These are phyloP conservation scores for Tausonia pullulans DNA, from an alignment of 1,284 basidiomycete genomes.

Conservation along the genomic window DNA sequence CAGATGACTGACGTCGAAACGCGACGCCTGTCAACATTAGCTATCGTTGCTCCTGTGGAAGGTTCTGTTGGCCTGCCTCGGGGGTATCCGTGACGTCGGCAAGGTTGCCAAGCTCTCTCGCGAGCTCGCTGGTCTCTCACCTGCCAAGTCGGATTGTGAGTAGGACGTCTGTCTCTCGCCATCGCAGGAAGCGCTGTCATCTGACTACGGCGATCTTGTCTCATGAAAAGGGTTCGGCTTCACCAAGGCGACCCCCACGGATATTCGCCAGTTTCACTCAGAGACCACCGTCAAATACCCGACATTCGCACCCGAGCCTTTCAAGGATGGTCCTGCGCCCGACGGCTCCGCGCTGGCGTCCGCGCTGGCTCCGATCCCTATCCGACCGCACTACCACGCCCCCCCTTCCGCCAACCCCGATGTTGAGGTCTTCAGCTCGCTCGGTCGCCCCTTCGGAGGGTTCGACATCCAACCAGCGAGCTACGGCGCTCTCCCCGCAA, in stretches of 20 bases:
- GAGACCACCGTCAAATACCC: conserved; percentile 91
- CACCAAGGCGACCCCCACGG: conserved; percentile 76
- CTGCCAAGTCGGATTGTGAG: conserved; percentile 52
- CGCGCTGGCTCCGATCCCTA: conserved; percentile 79
- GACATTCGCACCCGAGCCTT: conserved; percentile 59
- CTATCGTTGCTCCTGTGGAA: conserved; percentile 96
- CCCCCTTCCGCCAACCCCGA: conserved; percentile 24
- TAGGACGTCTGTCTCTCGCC: conserved; percentile 11
- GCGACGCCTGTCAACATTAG: conserved; percentile 36
- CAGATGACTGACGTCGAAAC: neutral
- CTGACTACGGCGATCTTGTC: neutral
- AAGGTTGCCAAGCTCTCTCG: conserved; percentile 76
- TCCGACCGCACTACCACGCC: conserved; percentile 85
- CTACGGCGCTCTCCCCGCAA: conserved; percentile 35
- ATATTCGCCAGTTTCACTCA: conserved; percentile 72
- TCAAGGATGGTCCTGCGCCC: conserved; percentile 31
- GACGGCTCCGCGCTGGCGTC: conserved; percentile 50
- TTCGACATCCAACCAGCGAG: neutral
- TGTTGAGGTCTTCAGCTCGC: conserved; percentile 18
- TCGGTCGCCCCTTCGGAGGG: conserved; percentile 20
- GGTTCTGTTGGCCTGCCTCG: conserved; percentile 79
- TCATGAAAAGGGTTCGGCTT: conserved; percentile 29
- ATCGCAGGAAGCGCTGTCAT: neutral
- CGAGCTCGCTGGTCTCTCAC: conserved; percentile 61
- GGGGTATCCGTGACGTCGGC: conserved; percentile 74